A percentile compares a stretch with the other conserved stretches of the same genome.
Conservation (phyloP, 129 eudicot genomes). For the Solidago caesia region DNA sequence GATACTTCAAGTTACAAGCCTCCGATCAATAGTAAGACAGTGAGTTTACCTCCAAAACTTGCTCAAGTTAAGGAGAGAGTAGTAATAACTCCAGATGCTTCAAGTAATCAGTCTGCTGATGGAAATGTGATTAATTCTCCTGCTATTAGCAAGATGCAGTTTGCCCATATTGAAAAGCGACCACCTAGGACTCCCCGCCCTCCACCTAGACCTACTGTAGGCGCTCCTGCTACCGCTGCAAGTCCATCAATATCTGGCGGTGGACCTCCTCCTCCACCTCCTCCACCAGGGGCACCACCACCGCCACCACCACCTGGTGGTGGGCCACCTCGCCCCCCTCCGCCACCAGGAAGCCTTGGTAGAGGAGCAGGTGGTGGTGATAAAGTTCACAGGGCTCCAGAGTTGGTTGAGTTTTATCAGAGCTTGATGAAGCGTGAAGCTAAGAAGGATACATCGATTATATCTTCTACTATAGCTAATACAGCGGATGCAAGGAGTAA, state of each 20-base stretch:
- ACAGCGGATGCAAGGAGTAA: slow-evolving; percentile 85
- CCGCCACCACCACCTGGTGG: slow-evolving; percentile 85
- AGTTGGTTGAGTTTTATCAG: slow-evolving; percentile 93
- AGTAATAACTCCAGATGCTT: slow-evolving; percentile 41
- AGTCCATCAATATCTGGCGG: slow-evolving; percentile 51
- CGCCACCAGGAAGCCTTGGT: slow-evolving; percentile 75
- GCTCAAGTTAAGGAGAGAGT: slow-evolving; percentile 73
- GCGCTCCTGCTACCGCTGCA: slow-evolving; percentile 37
- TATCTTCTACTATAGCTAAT: slow-evolving; percentile 54
- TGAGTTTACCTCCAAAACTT: slow-evolving; percentile 80
- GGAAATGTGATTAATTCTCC: slow-evolving; percentile 36
- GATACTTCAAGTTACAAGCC: slow-evolving; percentile 53
- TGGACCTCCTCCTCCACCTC: slow-evolving; percentile 85
- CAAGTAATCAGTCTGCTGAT: slow-evolving; percentile 45
- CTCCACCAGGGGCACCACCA: slow-evolving; percentile 83
- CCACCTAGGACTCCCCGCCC: slow-evolving; percentile 87
- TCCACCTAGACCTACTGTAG: slow-evolving; percentile 69
- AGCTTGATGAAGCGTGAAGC: slow-evolving; percentile 95
- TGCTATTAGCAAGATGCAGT: slow-evolving; percentile 71
- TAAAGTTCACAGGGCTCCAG: slow-evolving; percentile 98
- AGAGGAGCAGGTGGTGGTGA: slow-evolving; percentile 70
- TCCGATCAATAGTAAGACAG: slow-evolving; percentile 36
- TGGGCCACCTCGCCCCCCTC: slow-evolving; percentile 71
- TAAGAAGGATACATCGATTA: slow-evolving; percentile 71
- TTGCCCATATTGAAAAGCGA: slow-evolving; percentile 78